phyloP scores from a whole-genome alignment of 75 land plant genomes.

The Chamaecyparis obtusa region DNA sequence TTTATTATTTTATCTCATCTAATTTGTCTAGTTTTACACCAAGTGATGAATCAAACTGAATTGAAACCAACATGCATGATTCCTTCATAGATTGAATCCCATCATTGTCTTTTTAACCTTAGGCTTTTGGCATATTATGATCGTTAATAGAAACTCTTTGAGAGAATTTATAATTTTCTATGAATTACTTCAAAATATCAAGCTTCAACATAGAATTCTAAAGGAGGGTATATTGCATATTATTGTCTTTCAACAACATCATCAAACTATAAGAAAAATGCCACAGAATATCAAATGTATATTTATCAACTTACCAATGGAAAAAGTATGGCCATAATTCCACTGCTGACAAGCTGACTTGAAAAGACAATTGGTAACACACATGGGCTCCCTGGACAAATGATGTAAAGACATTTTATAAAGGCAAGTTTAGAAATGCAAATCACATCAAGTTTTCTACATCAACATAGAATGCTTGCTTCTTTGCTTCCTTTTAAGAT shows the following conservation, averaged over 20 bases:
- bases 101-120: not conserved
- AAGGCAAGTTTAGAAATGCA: not conserved
- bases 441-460: not conserved
- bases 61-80: not conserved
- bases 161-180: not conserved
- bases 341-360: constrained; percentile 35
- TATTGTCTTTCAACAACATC: not conserved
- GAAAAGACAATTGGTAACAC: constrained; percentile 44
- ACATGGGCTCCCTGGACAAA: constrained; percentile 41
- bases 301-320: constrained; percentile 25
- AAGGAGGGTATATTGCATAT: not conserved
- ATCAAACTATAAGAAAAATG: not conserved
- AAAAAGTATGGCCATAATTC: constrained; percentile 41
- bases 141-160: not conserved
- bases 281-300: not conserved
- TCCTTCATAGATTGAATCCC: not conserved
- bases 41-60: not conserved
- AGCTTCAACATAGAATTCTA: no score
- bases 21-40: not conserved
- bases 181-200: not conserved
- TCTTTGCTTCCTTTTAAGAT: not conserved
- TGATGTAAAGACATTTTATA: not conserved
- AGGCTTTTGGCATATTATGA: not conserved
- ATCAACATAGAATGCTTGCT: not conserved
- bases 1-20: no score